These are phyloP conservation scores for Vicia sativa DNA, from an alignment of 306 rosid genomes.

Conservation along the genomic window DNA sequence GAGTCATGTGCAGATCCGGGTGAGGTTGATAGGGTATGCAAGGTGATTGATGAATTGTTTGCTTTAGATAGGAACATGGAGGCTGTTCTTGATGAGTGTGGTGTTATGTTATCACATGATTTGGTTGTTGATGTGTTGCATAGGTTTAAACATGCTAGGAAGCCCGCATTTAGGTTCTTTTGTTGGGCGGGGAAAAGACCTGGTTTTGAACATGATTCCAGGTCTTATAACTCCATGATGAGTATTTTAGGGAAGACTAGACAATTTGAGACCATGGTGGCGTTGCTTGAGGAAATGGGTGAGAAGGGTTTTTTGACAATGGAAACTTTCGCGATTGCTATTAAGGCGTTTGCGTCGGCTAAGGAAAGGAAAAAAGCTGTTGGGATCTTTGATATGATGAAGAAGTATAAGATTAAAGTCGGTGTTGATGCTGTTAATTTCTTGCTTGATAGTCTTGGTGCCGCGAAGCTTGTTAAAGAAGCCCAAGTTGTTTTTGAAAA, in stretches of 20 bases:
- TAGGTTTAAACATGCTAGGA: constrained; percentile 80
- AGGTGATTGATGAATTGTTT: constrained; percentile 89
- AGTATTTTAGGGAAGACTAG: constrained; percentile 75
- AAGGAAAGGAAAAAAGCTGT: constrained; percentile 88
- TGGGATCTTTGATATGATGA: constrained; percentile 84
- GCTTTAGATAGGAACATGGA: constrained; percentile 93
- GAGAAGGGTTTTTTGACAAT: constrained; percentile 69
- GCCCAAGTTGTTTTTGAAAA: constrained; percentile 73
- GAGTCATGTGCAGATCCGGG: constrained; percentile 50
- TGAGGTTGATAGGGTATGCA: constrained; percentile 76
- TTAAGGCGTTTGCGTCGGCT: constrained; percentile 78
- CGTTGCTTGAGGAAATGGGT: constrained; percentile 88
- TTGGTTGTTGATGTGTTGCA: constrained; percentile 78
- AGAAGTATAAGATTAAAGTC: constrained; percentile 65
- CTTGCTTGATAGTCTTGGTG: constrained; percentile 81
- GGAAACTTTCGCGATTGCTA: constrained; percentile 76
- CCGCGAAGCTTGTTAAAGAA: constrained; percentile 80
- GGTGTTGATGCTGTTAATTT: constrained; percentile 68
- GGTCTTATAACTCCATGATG: constrained; percentile 76
- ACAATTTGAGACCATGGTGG: constrained; percentile 91
- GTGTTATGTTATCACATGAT: constrained; percentile 65
- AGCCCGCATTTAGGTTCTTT: constrained; percentile 88
- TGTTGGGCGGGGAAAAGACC: constrained; percentile 78
- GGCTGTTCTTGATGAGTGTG: constrained; percentile 78
- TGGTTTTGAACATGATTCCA: constrained; percentile 66